phyloP scores from a whole-genome alignment of 352 stramenopile genomes.

The Phytophthora sp. region DNA sequence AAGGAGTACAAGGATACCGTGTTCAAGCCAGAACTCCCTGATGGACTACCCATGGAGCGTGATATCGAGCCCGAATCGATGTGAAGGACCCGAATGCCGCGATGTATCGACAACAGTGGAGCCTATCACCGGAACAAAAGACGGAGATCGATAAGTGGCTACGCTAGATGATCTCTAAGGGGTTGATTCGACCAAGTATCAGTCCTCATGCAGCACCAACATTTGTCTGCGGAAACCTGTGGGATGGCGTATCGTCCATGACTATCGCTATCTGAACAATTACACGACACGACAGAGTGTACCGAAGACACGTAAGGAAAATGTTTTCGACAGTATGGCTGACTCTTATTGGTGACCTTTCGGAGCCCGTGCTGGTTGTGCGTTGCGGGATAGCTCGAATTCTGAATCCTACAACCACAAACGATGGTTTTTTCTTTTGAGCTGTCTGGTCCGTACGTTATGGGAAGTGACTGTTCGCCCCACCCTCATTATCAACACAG shows the following conservation, averaged over 20 bases:
- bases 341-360: constrained; percentile 3
- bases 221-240: constrained; percentile 36
- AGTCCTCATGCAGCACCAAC: constrained; percentile 26
- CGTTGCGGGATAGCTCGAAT: too few relatives aligned
- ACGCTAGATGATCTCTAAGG: constrained; percentile 2
- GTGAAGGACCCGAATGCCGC: constrained; percentile 1
- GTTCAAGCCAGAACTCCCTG: constrained; percentile 17
- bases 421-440: too few relatives aligned
- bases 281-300: constrained; percentile 13
- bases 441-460: too few relatives aligned
- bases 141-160: constrained; percentile 8
- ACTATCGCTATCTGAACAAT: constrained; percentile 23
- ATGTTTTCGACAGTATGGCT: constrained; percentile 28
- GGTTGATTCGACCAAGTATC: constrained; percentile 21
- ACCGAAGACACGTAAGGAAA: constrained; percentile 31
- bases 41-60: constrained; percentile 1
- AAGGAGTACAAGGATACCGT: constrained; percentile 9
- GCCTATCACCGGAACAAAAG: constrained; percentile 10
- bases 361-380: too few relatives aligned
- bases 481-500: too few relatives aligned
- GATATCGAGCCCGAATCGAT: constrained; percentile 7
- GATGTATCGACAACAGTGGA: constrained; percentile 12
- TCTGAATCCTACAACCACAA: too few relatives aligned
- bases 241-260: constrained; percentile 34
- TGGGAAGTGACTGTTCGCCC: too few relatives aligned